These are phyloP conservation scores for Ophiosphaerella korrae DNA, from an alignment of 2,329 filamentous ascomycete species.

Conservation along the genomic window DNA sequence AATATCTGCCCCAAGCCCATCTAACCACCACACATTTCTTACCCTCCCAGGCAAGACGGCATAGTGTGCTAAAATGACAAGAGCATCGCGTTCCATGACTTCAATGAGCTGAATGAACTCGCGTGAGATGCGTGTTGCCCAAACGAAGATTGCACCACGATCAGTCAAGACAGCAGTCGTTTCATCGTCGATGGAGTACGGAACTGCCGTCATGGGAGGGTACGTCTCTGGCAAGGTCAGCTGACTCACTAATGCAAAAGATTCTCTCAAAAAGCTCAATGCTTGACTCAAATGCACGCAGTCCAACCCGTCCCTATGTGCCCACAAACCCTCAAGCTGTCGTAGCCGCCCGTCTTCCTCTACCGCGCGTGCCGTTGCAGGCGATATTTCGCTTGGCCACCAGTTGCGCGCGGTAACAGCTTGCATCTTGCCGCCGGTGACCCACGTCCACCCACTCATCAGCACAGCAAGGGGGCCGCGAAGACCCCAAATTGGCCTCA, in stretches of 20 bases:
- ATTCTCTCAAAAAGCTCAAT: constrained; percentile 33
- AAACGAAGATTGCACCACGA: constrained; percentile 41
- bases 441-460: constrained; percentile 38
- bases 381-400: constrained; percentile 36
- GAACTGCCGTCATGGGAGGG: constrained; percentile 32
- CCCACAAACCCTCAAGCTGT: constrained; percentile 35
- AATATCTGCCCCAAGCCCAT: constrained; percentile 39
- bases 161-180: constrained; percentile 37
- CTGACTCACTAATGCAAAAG: constrained; percentile 38
- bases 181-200: constrained; percentile 35
- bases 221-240: constrained; percentile 32
- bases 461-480: constrained; percentile 40
- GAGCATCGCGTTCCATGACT: constrained; percentile 35
- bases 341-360: constrained; percentile 35
- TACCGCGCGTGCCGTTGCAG: constrained; percentile 29
- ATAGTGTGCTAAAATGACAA: constrained; percentile 48
- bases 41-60: constrained; percentile 43
- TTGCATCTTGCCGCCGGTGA: constrained; percentile 33
- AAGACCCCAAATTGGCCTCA: constrained; percentile 36
- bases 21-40: constrained; percentile 44
- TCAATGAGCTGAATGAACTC: constrained; percentile 39
- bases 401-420: constrained; percentile 36
- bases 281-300: constrained; percentile 25
- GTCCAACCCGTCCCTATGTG: constrained; percentile 14
- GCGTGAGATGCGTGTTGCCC: constrained; percentile 33